Evolutionary conservation across 2,329 filamentous ascomycete species (phyloP), one percentile per base, ranked within the genome.

Genomic region (Neofusicoccum parvum): DNA sequence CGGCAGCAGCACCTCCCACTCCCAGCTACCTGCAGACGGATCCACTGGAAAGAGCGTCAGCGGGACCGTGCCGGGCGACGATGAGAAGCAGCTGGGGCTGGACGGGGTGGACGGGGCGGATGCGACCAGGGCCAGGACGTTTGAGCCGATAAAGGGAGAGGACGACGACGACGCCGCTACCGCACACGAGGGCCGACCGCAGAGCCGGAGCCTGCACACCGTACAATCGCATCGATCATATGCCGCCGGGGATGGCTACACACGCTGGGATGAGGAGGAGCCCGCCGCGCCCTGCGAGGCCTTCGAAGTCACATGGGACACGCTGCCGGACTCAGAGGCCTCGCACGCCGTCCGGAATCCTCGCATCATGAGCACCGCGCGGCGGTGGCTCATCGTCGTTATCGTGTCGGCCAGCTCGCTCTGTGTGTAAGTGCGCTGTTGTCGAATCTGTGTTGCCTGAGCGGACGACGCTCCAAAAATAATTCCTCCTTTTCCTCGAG

Each of bases 301-400:
- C 2, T 94, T 87, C 71, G 85, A 92, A 67, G 92, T 98, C 20
- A 78, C 78, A 6, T 97, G 91, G 86, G 90, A 94, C 45, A 87
- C 86, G 5, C 88, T 92, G 66, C 79, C 82, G 54, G 94, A 97
- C 74, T 89, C 90, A 0, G 39, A 41, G 17, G 63, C 63, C 11
- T 65, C 63, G 34, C 43, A 32, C 10, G 20, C 32, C 11, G 10
- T 49, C 36, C 75, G 87, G 76, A 91, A 89, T 71, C 94, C 94
- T 0, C 87, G 90, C 66, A 92, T 86, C 74, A 88, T 92, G 80
- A 80, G 78, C 15, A 83, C 77, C 17, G 74, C 78, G n/a, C 85
- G 87, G 67, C 94, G 94, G 74, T 97, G 94, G 94, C 65, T 88
- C 36, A 89, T 97, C 67, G 88, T 94, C 1, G 70, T 88, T 41